These are phyloP conservation scores for Leptomonas seymouri DNA, from an alignment of 208 protist species.

Conservation along the genomic window DNA sequence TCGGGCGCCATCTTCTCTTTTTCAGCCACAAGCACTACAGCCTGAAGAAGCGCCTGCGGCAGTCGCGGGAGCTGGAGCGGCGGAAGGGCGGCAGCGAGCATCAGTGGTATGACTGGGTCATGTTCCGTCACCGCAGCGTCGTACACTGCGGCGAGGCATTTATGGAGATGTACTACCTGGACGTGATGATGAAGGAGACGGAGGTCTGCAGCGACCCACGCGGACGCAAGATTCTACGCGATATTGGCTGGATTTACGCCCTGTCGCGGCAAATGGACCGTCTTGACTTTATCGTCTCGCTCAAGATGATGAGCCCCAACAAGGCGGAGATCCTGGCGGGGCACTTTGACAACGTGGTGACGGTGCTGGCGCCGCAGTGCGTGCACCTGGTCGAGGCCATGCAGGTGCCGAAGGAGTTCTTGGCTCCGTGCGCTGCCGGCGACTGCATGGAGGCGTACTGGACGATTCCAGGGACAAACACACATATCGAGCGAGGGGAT, in stretches of 20 bases:
- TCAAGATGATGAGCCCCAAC: slow-evolving; percentile 68
- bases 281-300: slow-evolving; percentile 74
- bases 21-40: slow-evolving; percentile 90
- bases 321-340: slow-evolving; percentile 66
- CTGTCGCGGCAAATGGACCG: slow-evolving; percentile 78
- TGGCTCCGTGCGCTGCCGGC: slow-evolving; percentile 56
- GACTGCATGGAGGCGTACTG: slow-evolving; percentile 84
- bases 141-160: slow-evolving; percentile 90
- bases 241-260: slow-evolving; percentile 89
- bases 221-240: slow-evolving; percentile 82
- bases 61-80: slow-evolving; percentile 80
- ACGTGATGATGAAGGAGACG: slow-evolving; percentile 83
- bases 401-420: slow-evolving; percentile 59
- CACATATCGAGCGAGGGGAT: slow-evolving; percentile 78
- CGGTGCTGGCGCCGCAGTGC: slow-evolving; percentile 87
- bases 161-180: slow-evolving; percentile 85
- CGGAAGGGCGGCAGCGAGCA: slow-evolving; percentile 85
- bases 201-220: slow-evolving; percentile 77
- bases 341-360: slow-evolving; percentile 88
- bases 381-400: slow-evolving; percentile 84
- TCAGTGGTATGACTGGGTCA: slow-evolving; percentile 90
- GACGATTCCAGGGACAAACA: slow-evolving; percentile 88
- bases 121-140: slow-evolving; percentile 87
- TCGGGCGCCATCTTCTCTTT: slow-evolving; percentile 88
- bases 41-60: slow-evolving; percentile 70